Percentiles rank a stretch among this genome's conserved stretches.
phyloP scores from a whole-genome alignment of 2,329 filamentous ascomycete genomes.

The Shiraia bambusicola region DNA sequence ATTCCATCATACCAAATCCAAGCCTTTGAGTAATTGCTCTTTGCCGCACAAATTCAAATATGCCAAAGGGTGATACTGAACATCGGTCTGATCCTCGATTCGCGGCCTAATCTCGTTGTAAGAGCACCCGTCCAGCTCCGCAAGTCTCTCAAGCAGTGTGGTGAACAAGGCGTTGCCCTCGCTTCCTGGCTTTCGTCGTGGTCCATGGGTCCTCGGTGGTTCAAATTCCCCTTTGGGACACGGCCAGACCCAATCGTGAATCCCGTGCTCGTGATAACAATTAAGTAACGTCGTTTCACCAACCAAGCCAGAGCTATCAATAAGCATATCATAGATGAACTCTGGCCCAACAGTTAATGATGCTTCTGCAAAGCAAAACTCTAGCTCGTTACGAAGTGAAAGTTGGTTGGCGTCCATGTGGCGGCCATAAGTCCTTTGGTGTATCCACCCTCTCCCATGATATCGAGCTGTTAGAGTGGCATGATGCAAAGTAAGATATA shows the following conservation, averaged over 20 bases:
- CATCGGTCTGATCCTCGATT: conserved; percentile 22
- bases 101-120: conserved; percentile 22
- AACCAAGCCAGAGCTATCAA: conserved; percentile 11
- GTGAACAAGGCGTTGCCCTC: conserved; percentile 23
- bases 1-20: conserved; percentile 14
- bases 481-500: conserved; percentile 33
- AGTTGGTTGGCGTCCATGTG: conserved; percentile 34
- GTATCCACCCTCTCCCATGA: conserved; percentile 35
- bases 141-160: conserved; percentile 29
- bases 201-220: conserved; percentile 33
- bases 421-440: conserved; percentile 31
- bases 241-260: conserved; percentile 30
- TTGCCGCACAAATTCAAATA: conserved; percentile 29
- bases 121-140: conserved; percentile 17
- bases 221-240: conserved; percentile 24
- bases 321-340: conserved; percentile 29
- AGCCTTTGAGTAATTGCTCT: conserved; percentile 24
- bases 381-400: conserved; percentile 31
- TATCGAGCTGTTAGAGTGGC: conserved; percentile 34
- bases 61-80: conserved; percentile 21
- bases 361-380: conserved; percentile 34
- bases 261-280: conserved; percentile 31
- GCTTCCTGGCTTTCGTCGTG: conserved; percentile 13
- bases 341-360: conserved; percentile 24
- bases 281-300: conserved; percentile 26